Evolutionary conservation across 2,329 filamentous ascomycete species (phyloP), one percentile per base, ranked within the genome.

Genomic region (Purpureocillium takamizusanense): DNA sequence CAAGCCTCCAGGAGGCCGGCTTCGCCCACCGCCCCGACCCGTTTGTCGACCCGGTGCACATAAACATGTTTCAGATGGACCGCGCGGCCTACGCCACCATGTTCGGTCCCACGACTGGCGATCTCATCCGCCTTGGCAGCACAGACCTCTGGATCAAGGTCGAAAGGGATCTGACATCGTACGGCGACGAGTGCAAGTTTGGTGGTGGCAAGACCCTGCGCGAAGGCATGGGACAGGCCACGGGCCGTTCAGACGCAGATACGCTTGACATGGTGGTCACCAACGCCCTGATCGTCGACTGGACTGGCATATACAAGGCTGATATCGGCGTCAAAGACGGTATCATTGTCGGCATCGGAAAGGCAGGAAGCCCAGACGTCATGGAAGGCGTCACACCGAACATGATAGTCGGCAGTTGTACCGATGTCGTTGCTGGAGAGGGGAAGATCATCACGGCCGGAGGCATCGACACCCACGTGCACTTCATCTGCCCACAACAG

Each of bases 401-500:
- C 40, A 78, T 97, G 79, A 67, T 95, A 2, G 78, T 95, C 9
- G 90, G 90, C 10, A 83, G 81, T 46, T 86, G 84, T 48, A 97
- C 90, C 0, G 90, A 97, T 66, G 86, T 95, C 16, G 80, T 97
- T 55, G 87, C 90, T 14, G 89, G 79, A 12, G 90, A 97, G 63
- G 80, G 84, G 50, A 86, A 86, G 65, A 95, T 97, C 46, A 66
- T 97, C 38, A 97, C 90, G 0, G 85, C 88, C 2, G 90, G 90
- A 48, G 90, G 85, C 1, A 78, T 95, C 46, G 90, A 97, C 60
- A 78, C 83, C 4, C 89, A 95, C 52, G 87, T 95, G 45, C 90
- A 97, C 60, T 86, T 90, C 53, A 95, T 97, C 57, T 95, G 89
- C 54, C 90, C 90, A 3, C 89, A 97, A 55, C 90, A 97, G 63